Percentiles rank a stretch among this genome's conserved stretches.
Conservation (phyloP, 2,329 filamentous ascomycete genomes). For the Colletotrichum tamarilloi region DNA sequence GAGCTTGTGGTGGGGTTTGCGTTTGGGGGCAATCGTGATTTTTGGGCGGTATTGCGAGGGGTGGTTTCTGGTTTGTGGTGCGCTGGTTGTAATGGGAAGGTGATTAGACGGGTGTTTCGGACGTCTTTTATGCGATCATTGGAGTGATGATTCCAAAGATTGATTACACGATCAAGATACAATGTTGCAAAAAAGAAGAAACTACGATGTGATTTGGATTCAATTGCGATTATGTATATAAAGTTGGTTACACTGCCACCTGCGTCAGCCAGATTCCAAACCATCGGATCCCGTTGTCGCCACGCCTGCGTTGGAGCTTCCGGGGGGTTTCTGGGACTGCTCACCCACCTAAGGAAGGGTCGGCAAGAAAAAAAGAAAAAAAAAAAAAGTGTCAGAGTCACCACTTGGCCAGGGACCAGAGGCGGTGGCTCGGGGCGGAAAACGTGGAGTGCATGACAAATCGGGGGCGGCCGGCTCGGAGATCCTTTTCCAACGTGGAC, state of each 20-base stretch:
- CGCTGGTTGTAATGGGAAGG: slow-evolving; percentile 12
- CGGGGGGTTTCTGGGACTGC: neutral
- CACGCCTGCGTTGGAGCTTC: neutral
- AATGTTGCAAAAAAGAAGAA: neutral
- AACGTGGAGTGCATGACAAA: slow-evolving; percentile 34
- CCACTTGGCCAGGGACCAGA: slow-evolving; percentile 7
- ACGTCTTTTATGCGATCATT: neutral
- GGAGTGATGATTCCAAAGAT: neutral
- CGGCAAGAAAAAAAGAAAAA: neutral
- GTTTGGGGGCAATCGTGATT: slow-evolving; percentile 14
- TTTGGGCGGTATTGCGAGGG: slow-evolving; percentile 23
- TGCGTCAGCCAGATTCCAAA: slow-evolving; percentile 27
- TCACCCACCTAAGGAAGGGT: neutral
- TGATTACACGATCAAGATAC: neutral
- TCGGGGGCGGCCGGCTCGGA: slow-evolving; percentile 23
- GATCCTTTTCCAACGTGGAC: neutral
- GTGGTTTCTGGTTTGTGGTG: neutral
- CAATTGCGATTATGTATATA: neutral
- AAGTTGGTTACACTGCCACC: neutral
- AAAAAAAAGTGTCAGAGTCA: slow-evolving; percentile 30
- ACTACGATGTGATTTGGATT: neutral
- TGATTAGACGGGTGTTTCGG: neutral
- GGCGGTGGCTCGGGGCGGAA: neutral
- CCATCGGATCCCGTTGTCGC: slow-evolving; percentile 7
- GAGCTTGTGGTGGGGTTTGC: slow-evolving; percentile 15